Evolutionary conservation across 2,329 filamentous ascomycete genomes (phyloP).

Genomic region (Coniella lustricola): DNA sequence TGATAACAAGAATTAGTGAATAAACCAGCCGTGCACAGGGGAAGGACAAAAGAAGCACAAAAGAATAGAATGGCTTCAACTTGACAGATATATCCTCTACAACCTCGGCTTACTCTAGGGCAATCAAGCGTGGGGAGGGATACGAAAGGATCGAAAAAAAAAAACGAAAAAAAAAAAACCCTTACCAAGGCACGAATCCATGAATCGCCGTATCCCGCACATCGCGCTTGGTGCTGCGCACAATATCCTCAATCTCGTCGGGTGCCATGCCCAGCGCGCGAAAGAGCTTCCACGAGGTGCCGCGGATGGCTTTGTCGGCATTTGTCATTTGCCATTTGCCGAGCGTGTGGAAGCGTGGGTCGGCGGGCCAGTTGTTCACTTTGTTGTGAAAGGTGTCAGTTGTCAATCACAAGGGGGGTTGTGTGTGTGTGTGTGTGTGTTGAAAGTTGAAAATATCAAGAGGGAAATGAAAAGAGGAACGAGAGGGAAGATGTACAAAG

Average conservation of each 20-base stretch:
- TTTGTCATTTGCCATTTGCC: conserved; percentile 25
- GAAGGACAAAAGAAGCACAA: too few species aligned
- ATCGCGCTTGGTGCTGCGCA: conserved; percentile 18
- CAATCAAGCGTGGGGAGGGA: too few species aligned
- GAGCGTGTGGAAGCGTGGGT: conserved; percentile 20
- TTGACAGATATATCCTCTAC: too few species aligned
- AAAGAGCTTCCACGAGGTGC: conserved; percentile 22
- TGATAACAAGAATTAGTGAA: not conserved
- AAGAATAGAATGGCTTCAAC: too few species aligned
- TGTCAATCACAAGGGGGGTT: not conserved
- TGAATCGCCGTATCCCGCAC: conserved; percentile 9
- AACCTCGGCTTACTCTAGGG: too few species aligned
- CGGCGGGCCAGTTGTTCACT: conserved; percentile 26
- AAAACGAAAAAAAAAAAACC: not conserved
- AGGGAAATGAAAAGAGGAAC: too few species aligned
- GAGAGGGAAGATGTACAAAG: too few species aligned
- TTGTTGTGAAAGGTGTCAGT: conserved; percentile 16
- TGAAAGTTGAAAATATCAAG: too few species aligned
- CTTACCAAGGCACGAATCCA: not conserved
- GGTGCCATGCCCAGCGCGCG: conserved; percentile 22
- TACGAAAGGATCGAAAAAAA: too few species aligned
- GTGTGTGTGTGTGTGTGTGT: too few species aligned
- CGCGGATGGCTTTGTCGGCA: conserved; percentile 23
- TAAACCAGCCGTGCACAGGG: not conserved
- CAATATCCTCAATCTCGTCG: conserved; percentile 21